Conservation (phyloP, 2,329 filamentous ascomycete genomes). For the Penicillium verrucosum region DNA sequence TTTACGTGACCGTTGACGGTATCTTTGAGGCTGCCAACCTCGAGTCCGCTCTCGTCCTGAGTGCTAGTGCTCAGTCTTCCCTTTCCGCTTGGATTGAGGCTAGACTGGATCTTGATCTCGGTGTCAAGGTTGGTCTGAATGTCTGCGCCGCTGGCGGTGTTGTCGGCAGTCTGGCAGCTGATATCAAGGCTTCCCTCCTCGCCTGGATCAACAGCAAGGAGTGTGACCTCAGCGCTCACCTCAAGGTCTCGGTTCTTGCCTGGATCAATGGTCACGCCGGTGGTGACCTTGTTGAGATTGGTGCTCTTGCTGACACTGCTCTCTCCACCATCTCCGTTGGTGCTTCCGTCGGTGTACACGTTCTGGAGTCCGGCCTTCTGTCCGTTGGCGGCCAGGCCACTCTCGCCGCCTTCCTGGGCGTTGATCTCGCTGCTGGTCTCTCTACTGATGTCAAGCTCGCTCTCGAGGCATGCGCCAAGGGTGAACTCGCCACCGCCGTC, state of each 20-base stretch:
- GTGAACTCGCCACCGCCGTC: conserved; percentile 28
- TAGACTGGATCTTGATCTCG: conserved; percentile 24
- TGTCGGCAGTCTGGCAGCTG: conserved; percentile 27
- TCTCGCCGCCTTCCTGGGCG: conserved; percentile 35
- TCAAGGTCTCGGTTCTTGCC: conserved; percentile 31
- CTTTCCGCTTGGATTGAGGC: conserved; percentile 30
- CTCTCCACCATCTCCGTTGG: conserved; percentile 34
- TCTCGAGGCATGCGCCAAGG: conserved; percentile 30
- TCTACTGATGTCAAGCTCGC: conserved; percentile 29
- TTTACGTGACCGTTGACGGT: conserved; percentile 38
- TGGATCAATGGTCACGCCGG: conserved; percentile 33
- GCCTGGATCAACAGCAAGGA: conserved; percentile 28
- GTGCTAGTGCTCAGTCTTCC: conserved; percentile 26
- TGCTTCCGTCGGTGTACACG: conserved; percentile 29
- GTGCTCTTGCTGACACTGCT: conserved; percentile 27
- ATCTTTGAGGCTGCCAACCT: conserved; percentile 31
- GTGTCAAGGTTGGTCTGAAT: conserved; percentile 33
- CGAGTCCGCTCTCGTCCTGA: conserved; percentile 31
- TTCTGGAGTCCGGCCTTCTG: conserved; percentile 31
- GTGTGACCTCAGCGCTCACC: conserved; percentile 28
- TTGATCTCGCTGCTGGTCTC: conserved; percentile 25
- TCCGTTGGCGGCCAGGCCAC: conserved; percentile 28
- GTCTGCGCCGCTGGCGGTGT: conserved; percentile 37
- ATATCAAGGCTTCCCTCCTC: conserved; percentile 33
- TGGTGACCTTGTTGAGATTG: conserved; percentile 29